Base-by-base conservation (phyloP, 2,329 filamentous ascomycete species). In the Calonectria hongkongensis region DNA sequence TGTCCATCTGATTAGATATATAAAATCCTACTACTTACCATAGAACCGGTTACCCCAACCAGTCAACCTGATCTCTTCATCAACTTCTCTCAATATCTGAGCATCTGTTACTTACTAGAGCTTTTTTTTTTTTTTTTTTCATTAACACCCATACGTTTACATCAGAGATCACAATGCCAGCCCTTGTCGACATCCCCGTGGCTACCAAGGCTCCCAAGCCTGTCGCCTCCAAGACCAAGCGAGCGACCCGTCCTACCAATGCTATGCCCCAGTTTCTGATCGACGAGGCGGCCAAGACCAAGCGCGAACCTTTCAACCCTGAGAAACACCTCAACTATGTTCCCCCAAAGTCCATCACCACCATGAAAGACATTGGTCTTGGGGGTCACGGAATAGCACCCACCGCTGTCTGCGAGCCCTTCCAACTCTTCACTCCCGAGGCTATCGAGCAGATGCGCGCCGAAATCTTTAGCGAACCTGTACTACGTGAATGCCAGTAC, bases 371-470 rank as follows among this genome's bases (percentile, higher is more conserved):
- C 27, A 84, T 93, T 60, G 90, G 89, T 1, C 88, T 89, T 56
- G 85, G 89, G 41, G 86, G 87, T 66, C 85, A 83, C 63, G 92
- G 91, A 6, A 86, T 94, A 36, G 93, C 92, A 2, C 87, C 88
- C 0, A 85, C 91, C 56, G 92, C 91, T 12, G 91, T 92, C 65
- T 92, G 91, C 0, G 89, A 92, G 72, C 91, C 91, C 0, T 94
- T 94, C 80, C 86, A 86, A 5, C 86, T 94, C 25, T 93, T 93
- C 82, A 89, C 89, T 15, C 79, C 86, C 28, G 90, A 92, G 68
- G 92, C 91, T 4, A 86, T 93, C 67, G 82, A 89, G 78, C 86
- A 88, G 62, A 93, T 94, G 89, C 86, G 92, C 68, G 83, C 83
- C 9, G 92, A 94, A 80, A 88, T 93, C 21, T 84, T 93, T 60